Evolutionary conservation across 805 yeast species (phyloP).

Genomic region (Pichia phayaonensis): DNA sequence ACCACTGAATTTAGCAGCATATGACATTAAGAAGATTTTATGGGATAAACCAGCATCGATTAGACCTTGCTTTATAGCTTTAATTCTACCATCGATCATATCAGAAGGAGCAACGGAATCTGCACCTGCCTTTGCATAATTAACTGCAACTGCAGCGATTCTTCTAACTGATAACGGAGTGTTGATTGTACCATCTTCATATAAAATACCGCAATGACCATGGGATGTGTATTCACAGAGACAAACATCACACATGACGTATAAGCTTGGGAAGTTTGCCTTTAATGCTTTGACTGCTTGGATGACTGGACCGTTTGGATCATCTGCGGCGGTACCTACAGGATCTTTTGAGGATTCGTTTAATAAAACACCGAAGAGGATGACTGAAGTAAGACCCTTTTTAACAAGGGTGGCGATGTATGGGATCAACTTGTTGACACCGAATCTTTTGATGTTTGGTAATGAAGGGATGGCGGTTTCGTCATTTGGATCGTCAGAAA

Average conservation of each 20-base stretch:
- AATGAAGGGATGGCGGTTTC: slow-evolving; percentile 65
- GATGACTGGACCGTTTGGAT: slow-evolving; percentile 93
- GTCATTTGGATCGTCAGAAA: slow-evolving; percentile 75
- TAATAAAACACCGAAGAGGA: slow-evolving; percentile 86
- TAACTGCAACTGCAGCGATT: slow-evolving; percentile 89
- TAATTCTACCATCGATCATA: slow-evolving; percentile 93
- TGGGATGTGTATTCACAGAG: slow-evolving; percentile 93
- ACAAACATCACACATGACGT: slow-evolving; percentile 90
- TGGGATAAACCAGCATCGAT: slow-evolving; percentile 79
- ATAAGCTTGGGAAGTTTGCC: slow-evolving; percentile 68
- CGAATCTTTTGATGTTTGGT: slow-evolving; percentile 85
- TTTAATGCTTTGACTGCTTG: slow-evolving; percentile 61
- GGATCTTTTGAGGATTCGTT: slow-evolving; percentile 70
- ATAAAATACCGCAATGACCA: slow-evolving; percentile 94
- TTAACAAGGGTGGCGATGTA: slow-evolving; percentile 61
- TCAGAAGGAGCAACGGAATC: slow-evolving; percentile 95
- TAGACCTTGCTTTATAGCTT: slow-evolving; percentile 79
- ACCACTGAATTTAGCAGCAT: slow-evolving; percentile 91
- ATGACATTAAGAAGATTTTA: slow-evolving; percentile 82
- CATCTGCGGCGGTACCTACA: slow-evolving; percentile 86
- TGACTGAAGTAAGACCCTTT: slow-evolving; percentile 81
- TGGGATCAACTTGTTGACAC: slow-evolving; percentile 68
- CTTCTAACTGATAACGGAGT: slow-evolving; percentile 69
- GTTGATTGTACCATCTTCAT: slow-evolving; percentile 80
- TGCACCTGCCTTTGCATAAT: slow-evolving; percentile 94